Evolutionary conservation across 148 eudicot species (phyloP), one percentile per base, ranked within the genome.

Genomic region (Rhododendron kiyosumense): DNA sequence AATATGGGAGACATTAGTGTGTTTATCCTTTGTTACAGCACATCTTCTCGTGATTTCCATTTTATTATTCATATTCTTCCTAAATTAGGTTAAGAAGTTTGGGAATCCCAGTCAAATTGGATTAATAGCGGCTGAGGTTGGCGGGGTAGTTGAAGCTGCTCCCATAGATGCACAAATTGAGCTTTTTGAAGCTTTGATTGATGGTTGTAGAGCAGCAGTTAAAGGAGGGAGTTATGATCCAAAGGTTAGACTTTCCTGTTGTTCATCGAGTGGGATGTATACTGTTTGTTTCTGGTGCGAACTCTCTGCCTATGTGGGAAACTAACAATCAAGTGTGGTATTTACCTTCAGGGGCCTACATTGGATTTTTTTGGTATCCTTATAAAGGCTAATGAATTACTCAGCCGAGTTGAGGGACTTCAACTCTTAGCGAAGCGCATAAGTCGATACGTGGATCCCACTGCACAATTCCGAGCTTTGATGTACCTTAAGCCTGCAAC

Each of bases 301-400:
- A 67, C 85, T 48, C 17, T 32, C 14, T 38, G 15, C 34, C 14
- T 2, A 57, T 18, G 2, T 54, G 61, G 20, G 48, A 49, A 63
- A 84, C 41, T 85, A 83, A 85, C 78, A 57, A 15, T 82, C 51
- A 1, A 32, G 49, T 45, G 63, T 48, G 78, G 20, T 65, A 46
- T 79, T 71, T 77, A 54, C 74, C 41, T 83, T 41, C 80, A 97
- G 99, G 99, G 98, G 74, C 98, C 98, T 65, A 81, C 94, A 71
- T 87, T 97, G 90, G 99, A 97, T 88, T 97, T 95, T 84, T 97
- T 97, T 88, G 99, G 98, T 83, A 98, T 97, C 69, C 94, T 96
- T 89, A 98, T 97, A 24, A 97, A 94, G 93, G 99, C 99, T 73
- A 94, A 89, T 92, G 99, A 97, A 83, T 63, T 97, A 82, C 81